A percentile compares a stretch with the other conserved stretches of the same genome.
Evolutionary conservation across 192 early-diverging fungal genomes (phyloP).

Genomic region (Linnemannia elongata): DNA sequence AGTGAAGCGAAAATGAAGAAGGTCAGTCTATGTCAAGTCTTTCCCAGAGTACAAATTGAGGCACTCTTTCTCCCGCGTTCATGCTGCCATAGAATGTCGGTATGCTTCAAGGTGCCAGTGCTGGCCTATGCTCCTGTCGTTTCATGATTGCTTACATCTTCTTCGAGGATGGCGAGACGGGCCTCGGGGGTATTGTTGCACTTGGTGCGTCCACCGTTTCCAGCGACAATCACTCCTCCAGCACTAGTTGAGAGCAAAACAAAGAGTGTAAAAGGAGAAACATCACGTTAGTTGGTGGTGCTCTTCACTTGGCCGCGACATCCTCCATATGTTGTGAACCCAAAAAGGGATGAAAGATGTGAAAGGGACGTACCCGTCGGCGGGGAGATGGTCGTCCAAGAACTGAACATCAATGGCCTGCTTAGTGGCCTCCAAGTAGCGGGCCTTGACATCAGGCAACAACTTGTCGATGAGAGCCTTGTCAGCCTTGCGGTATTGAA

Average conservation of each 20-base stretch:
- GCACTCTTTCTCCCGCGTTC: neutral
- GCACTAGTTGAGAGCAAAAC: conserved; percentile 62
- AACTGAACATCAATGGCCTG: conserved; percentile 64
- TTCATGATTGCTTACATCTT: conserved; percentile 67
- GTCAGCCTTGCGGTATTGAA: conserved; percentile 83
- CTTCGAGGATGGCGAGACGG: conserved; percentile 86
- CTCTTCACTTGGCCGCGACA: too few species aligned
- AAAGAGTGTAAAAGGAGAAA: neutral
- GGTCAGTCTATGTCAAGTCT: neutral
- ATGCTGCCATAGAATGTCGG: neutral
- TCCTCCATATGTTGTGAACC: too few species aligned
- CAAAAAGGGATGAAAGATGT: neutral
- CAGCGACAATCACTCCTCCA: conserved; percentile 90
- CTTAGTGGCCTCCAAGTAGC: conserved; percentile 71
- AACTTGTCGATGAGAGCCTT: conserved; percentile 70
- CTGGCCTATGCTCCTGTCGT: too few species aligned
- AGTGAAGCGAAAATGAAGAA: conserved; percentile 11
- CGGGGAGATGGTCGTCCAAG: conserved; percentile 75
- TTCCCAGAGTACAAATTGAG: neutral
- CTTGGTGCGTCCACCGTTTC: conserved; percentile 82
- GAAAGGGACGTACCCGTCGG: conserved; percentile 62
- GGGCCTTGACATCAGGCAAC: conserved; percentile 61
- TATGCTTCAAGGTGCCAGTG: too few species aligned
- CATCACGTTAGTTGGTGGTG: neutral
- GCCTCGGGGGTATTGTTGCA: conserved; percentile 93